Conservation (phyloP, 169 alveolate species). For the Eimeria sp. region DNA sequence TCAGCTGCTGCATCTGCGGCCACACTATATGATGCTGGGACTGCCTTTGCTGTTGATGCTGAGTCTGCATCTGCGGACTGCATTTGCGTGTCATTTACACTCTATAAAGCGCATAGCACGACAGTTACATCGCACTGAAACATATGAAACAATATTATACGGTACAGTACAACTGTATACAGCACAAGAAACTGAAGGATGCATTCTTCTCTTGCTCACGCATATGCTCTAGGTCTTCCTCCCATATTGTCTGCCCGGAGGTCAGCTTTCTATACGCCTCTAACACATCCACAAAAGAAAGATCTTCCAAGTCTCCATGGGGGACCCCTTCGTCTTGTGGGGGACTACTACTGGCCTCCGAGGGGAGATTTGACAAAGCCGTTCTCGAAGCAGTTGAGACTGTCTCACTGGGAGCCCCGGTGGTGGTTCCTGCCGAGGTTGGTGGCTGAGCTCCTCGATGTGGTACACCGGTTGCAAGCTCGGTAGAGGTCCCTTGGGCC, state of each 20-base stretch:
- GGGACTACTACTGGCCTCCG: conserved; percentile 6
- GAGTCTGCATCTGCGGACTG: neutral
- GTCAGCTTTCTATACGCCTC: conserved; percentile 13
- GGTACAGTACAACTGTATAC: neutral
- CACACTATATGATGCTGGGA: neutral
- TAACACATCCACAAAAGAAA: neutral
- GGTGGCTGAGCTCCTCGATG: neutral
- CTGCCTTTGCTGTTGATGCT: neutral
- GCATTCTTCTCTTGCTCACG: neutral
- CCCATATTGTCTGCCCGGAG: neutral
- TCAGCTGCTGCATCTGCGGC: neutral
- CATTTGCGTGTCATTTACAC: too few species aligned
- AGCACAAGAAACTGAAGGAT: too few species aligned
- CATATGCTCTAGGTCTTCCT: neutral
- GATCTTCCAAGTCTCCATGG: neutral
- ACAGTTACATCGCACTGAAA: neutral
- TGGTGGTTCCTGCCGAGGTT: neutral
- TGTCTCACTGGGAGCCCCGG: neutral
- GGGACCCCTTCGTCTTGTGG: neutral
- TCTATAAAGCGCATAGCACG: neutral
- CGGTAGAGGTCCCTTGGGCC: neutral
- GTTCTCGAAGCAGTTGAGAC: too few species aligned
- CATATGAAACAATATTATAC: neutral
- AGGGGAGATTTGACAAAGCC: neutral
- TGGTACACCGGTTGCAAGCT: neutral